phyloP scores from a whole-genome alignment of 768 basidiomycete species.

The Xerocomus brunneocitrinus region DNA sequence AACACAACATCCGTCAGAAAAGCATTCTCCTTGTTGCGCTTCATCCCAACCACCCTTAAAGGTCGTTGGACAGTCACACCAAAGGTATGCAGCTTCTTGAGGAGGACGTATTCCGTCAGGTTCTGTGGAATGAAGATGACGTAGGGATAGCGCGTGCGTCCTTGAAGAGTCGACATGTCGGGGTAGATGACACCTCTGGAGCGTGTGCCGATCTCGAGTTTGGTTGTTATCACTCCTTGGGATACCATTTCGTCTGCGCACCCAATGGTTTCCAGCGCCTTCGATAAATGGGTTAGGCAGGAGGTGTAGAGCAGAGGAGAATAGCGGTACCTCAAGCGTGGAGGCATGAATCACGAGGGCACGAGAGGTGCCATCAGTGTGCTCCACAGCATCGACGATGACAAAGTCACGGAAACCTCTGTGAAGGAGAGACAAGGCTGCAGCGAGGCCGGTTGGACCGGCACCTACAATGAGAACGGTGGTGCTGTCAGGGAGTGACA shows the following conservation, averaged over 20 bases:
- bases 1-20: constrained; percentile 40
- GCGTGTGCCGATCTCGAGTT: constrained; percentile 30
- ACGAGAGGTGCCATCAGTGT: constrained; percentile 41
- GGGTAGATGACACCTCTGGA: constrained; percentile 23
- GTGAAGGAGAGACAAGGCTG: constrained; percentile 44
- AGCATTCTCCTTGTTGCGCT: constrained; percentile 24
- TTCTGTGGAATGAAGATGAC: constrained; percentile 42
- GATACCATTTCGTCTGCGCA: constrained; percentile 38
- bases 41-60: constrained; percentile 36
- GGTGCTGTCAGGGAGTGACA: constrained; percentile 29
- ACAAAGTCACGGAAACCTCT: constrained; percentile 40
- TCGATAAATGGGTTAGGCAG: constrained; percentile 25
- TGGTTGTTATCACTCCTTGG: constrained; percentile 32
- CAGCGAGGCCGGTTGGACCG: constrained; percentile 47
- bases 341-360: constrained; percentile 50
- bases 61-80: constrained; percentile 37
- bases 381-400: constrained; percentile 38
- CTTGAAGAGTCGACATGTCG: constrained; percentile 34
- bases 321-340: constrained; percentile 44
- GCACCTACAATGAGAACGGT: constrained; percentile 50
- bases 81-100: constrained; percentile 27
- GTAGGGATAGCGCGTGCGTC: constrained; percentile 44
- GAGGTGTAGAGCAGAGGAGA: constrained; percentile 3
- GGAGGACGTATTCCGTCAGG: constrained; percentile 41
- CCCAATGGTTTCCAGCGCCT: constrained; percentile 45